These are phyloP conservation scores for Apiospora arundinis DNA, from an alignment of 2,329 filamentous ascomycete species.

Conservation along the genomic window DNA sequence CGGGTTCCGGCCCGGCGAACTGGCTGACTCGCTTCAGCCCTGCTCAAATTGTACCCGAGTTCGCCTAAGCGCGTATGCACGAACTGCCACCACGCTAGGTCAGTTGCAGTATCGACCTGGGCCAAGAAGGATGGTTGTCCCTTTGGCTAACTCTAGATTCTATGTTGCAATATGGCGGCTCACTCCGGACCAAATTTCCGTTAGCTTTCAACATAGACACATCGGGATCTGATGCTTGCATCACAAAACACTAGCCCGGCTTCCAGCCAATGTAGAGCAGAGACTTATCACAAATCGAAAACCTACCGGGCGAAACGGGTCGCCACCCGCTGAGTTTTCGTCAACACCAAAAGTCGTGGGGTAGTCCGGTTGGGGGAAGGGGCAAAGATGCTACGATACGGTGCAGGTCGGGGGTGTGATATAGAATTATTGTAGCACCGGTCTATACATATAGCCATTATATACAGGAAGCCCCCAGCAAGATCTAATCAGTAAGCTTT, in stretches of 20 bases:
- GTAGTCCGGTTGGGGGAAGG: too few species aligned
- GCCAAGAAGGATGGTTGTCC: not conserved
- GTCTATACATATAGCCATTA: too few species aligned
- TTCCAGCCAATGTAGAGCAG: too few species aligned
- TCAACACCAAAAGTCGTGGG: too few species aligned
- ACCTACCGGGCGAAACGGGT: not conserved
- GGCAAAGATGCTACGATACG: too few species aligned
- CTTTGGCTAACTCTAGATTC: not conserved
- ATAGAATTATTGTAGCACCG: too few species aligned
- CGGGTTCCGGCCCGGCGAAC: not conserved
- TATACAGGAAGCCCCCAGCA: too few species aligned
- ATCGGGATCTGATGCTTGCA: not conserved
- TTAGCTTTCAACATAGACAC: not conserved
- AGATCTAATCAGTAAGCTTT: too few species aligned
- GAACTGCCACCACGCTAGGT: not conserved
- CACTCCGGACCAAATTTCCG: not conserved
- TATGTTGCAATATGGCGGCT: not conserved
- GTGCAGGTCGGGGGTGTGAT: too few species aligned
- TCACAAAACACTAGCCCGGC: not conserved
- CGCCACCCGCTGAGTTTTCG: not conserved
- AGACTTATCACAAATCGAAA: not conserved
- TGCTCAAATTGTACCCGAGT: not conserved
- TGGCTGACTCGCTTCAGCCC: not conserved
- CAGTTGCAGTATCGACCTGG: not conserved
- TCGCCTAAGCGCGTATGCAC: not conserved